Conservation (phyloP, 2,329 filamentous ascomycete genomes). For the Elsinoe australis region DNA sequence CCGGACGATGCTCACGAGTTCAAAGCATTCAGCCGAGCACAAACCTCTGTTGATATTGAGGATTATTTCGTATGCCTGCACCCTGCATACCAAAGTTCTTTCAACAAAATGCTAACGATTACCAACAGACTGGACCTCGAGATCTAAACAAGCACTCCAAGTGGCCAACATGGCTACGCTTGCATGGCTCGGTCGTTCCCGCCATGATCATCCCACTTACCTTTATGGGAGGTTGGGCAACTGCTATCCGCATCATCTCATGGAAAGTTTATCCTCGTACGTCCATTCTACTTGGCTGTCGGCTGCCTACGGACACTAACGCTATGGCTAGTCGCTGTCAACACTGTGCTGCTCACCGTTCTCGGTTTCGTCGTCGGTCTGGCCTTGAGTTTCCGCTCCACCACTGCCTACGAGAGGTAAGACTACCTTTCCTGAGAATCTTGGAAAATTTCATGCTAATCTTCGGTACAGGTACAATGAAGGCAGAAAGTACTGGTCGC, state of each 20-base stretch:
- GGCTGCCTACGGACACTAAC: background rate
- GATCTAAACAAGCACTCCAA: conserved; percentile 67
- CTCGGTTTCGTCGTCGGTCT: conserved; percentile 76
- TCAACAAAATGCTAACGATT: background rate
- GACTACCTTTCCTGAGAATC: no score
- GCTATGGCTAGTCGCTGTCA: conserved; percentile 43
- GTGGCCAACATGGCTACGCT: conserved; percentile 65
- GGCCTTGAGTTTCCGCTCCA: conserved; percentile 67
- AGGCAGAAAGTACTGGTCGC: conserved; percentile 57
- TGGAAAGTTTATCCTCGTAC: conserved; percentile 35
- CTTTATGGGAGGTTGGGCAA: conserved; percentile 58
- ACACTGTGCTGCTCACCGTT: conserved; percentile 64
- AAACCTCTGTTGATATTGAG: conserved; percentile 25
- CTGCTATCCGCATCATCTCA: conserved; percentile 53
- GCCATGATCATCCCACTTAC: conserved; percentile 64
- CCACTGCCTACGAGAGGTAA: conserved; percentile 65
- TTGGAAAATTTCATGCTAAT: no score
- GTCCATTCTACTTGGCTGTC: background rate
- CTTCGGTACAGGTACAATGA: conserved; percentile 34
- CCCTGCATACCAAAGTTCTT: background rate
- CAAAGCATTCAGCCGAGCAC: conserved; percentile 15
- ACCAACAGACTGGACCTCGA: conserved; percentile 46
- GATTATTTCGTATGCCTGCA: conserved; percentile 23
- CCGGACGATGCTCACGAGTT: conserved; percentile 13
- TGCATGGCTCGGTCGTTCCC: conserved; percentile 68